phyloP scores from a whole-genome alignment of 2,329 filamentous ascomycete genomes.

The Dissoconium aciculare region DNA sequence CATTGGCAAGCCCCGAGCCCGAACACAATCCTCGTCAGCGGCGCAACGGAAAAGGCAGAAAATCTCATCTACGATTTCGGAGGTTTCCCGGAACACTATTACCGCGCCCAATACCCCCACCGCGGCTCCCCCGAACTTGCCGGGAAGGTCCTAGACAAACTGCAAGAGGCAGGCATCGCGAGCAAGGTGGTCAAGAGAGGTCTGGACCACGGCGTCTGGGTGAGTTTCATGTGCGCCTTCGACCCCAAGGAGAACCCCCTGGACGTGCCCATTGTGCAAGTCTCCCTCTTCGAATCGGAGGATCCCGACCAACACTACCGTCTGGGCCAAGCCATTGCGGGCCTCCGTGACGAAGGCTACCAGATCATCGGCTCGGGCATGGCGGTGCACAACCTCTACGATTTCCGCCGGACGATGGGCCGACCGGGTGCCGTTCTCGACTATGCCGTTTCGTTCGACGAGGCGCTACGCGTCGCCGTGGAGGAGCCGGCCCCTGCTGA shows the following conservation, averaged over 20 bases:
- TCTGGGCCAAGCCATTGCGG: slow-evolving; percentile 49
- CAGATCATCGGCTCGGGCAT: slow-evolving; percentile 59
- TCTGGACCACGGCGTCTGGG: slow-evolving; percentile 63
- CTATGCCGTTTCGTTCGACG: slow-evolving; percentile 24
- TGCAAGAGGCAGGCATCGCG: slow-evolving; percentile 45
- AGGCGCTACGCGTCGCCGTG: slow-evolving; percentile 22
- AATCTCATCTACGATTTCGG: slow-evolving; percentile 63
- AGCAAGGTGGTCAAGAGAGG: slow-evolving; percentile 47
- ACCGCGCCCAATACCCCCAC: slow-evolving; percentile 51
- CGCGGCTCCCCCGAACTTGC: slow-evolving; percentile 47
- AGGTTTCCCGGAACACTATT: slow-evolving; percentile 55
- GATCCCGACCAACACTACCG: slow-evolving; percentile 51
- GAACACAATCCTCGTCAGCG: slow-evolving; percentile 49
- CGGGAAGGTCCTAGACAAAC: slow-evolving; percentile 39
- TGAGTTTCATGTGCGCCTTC: slow-evolving; percentile 47
- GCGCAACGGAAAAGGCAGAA: slow-evolving; percentile 44
- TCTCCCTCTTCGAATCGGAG: slow-evolving; percentile 51
- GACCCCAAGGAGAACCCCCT: slow-evolving; percentile 25
- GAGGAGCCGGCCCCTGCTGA: slow-evolving; percentile 17
- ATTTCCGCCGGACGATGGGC: slow-evolving; percentile 16
- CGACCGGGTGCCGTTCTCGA: slow-evolving; percentile 14
- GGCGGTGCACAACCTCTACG: slow-evolving; percentile 38
- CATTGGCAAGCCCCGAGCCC: slow-evolving; percentile 54
- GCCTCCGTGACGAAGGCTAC: slow-evolving; percentile 52
- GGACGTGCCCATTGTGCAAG: slow-evolving; percentile 50